Evolutionary conservation across 306 rosid species (phyloP), one percentile per base, ranked within the genome.

Genomic region (Gillenia trifoliata): DNA sequence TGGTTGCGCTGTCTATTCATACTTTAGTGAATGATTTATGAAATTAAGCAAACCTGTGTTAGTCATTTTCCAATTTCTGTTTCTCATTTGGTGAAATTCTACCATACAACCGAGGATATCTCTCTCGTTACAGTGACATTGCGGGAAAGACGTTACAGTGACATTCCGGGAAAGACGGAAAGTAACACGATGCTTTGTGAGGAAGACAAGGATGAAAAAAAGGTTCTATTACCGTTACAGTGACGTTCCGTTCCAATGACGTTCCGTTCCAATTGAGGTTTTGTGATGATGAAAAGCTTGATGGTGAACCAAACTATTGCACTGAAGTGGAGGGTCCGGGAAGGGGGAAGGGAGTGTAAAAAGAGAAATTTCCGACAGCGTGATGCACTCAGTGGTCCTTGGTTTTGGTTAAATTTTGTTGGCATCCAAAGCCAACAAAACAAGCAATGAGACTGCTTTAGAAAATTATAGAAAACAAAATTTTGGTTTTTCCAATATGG

Each of bases 361-460:
- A 15, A 45, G 20, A 45, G 2, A 45, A n/a, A n/a, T n/a, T n/a
- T n/a, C n/a, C 52, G 17, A 45, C 7, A 41, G 4, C 1, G 52
- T 45, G 52, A n/a, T 64, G 72, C 4, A n/a, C n/a, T n/a, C n/a
- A 19, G 79, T 81, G 88, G 86, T 78, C 89, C 89, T 66, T 16
- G 52, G 20, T 11, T 22, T 73, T 73, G 74, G 54, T 34, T 66
- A 56, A 57, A 29, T 64, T 68, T 75, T 75, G 65, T 76, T 80
- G 74, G 54, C 74, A 72, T 83, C 41, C 72, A 64, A 78, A 33
- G 23, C 65, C 26, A 5, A 49, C 17, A 49, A 49, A 38, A 38
- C 41, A 2, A 38, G 41, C 41, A 11, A 40, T 40, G n/a, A n/a
- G n/a, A n/a, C n/a, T n/a, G n/a, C n/a, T n/a, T n/a, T n/a, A 49